Percentiles rank a stretch among this genome's conserved stretches.
Evolutionary conservation across 306 rosid species (phyloP).

Genomic region (Dicorynia guianensis): DNA sequence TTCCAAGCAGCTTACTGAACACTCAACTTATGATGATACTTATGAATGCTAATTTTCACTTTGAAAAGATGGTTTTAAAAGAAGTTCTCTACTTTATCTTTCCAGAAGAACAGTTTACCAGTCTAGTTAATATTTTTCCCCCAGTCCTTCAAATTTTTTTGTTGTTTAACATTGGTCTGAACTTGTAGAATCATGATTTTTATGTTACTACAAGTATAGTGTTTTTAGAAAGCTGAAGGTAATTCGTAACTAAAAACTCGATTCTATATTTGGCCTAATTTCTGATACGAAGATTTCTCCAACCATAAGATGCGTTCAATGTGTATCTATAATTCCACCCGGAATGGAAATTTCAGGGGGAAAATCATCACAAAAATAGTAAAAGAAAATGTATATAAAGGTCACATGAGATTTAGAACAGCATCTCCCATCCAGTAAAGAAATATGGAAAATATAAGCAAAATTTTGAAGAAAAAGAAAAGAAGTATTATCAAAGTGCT

Average conservation of each 20-base stretch:
- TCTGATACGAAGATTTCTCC: background rate
- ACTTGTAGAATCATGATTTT: no score
- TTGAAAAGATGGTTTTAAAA: background rate
- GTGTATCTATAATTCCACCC: background rate
- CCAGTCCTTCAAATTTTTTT: background rate
- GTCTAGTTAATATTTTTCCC: conserved; percentile 12
- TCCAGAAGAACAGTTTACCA: conserved; percentile 19
- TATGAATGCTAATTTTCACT: conserved; percentile 7
- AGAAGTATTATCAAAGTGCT: background rate
- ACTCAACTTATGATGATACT: background rate
- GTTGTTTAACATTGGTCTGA: background rate
- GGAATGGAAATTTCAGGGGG: background rate
- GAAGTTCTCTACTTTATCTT: background rate
- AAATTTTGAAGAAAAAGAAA: background rate
- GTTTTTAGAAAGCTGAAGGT: background rate
- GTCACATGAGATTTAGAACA: conserved; percentile 7
- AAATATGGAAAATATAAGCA: background rate
- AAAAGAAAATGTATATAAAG: background rate
- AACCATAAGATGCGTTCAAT: background rate
- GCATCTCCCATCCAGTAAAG: background rate
- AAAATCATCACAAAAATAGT: no score
- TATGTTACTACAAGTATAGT: no score
- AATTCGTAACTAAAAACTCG: background rate
- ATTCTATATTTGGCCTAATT: conserved; percentile 3
- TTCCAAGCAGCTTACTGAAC: conserved; percentile 5